These are phyloP conservation scores for Botrytis tulipae DNA, from an alignment of 2,329 filamentous ascomycete species.

Conservation along the genomic window DNA sequence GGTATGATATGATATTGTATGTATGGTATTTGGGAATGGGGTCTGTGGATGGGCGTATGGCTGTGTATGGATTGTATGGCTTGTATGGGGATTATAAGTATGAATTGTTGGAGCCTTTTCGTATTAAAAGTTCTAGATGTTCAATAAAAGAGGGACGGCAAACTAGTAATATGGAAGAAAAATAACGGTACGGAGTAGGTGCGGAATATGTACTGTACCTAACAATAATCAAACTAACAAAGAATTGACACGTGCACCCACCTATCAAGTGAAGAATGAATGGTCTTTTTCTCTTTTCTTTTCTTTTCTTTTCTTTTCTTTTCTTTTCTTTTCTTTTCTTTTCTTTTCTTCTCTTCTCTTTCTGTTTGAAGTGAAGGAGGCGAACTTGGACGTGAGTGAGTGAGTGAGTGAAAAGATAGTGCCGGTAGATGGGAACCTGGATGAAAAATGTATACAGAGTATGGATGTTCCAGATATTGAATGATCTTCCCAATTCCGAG, in stretches of 20 bases:
- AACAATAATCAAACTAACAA: neutral
- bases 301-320: no score
- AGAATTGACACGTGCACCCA: constrained; percentile 4
- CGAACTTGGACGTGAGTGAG: neutral
- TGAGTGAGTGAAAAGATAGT: neutral
- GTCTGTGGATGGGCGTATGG: neutral
- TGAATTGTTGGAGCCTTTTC: neutral
- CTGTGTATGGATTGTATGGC: no score
- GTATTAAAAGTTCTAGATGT: constrained; percentile 1
- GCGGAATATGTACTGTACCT: neutral
- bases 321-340: no score
- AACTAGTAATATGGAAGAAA: neutral
- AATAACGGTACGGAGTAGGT: neutral
- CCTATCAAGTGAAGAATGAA: neutral
- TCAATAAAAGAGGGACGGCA: neutral
- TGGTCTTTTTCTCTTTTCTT: neutral
- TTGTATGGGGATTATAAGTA: neutral
- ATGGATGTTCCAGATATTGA: neutral
- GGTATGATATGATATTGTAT: neutral
- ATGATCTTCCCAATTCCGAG: neutral
- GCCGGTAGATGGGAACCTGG: neutral
- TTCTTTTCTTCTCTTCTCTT: neutral
- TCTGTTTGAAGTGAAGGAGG: neutral
- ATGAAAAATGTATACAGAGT: neutral
- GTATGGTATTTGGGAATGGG: neutral